These are phyloP conservation scores for Avena atlantica DNA, from an alignment of 176 grass and related monocot species.

Conservation along the genomic window DNA sequence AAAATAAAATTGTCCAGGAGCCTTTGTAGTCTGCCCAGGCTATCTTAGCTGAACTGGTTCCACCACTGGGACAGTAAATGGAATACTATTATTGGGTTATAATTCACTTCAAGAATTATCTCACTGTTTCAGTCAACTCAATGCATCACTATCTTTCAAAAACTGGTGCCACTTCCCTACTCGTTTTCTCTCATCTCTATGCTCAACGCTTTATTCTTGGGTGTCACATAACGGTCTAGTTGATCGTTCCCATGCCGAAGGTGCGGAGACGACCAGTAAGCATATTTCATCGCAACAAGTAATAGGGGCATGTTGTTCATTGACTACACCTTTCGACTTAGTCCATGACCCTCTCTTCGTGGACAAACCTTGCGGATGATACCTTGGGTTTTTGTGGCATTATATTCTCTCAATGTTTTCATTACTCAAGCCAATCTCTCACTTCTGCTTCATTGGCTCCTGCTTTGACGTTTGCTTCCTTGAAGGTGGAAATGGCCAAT, in stretches of 20 bases:
- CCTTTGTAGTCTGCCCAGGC: too few relatives aligned
- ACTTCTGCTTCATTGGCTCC: neutral
- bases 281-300: conserved; percentile 17
- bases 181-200: conserved; percentile 5
- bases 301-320: conserved; percentile 15
- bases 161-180: conserved; percentile 3
- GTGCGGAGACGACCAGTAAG: neutral
- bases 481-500: neutral
- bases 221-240: neutral
- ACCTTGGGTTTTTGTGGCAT: neutral
- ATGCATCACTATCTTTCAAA: conserved; percentile 12
- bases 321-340: conserved; percentile 1
- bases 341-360: neutral
- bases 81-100: conserved; percentile 13
- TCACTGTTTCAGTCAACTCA: neutral
- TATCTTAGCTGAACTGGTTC: too few relatives aligned
- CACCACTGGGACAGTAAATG: neutral
- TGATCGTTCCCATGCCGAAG: conserved; percentile 21
- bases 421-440: neutral
- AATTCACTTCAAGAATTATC: conserved; percentile 18
- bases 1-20: too few relatives aligned
- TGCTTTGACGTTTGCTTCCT: conserved; percentile 4
- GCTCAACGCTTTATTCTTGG: conserved; percentile 16
- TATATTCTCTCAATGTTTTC: conserved; percentile 9
- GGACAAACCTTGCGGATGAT: neutral